Evolutionary conservation across 1,139 yeast species (phyloP).

Genomic region (Taphrina populina): DNA sequence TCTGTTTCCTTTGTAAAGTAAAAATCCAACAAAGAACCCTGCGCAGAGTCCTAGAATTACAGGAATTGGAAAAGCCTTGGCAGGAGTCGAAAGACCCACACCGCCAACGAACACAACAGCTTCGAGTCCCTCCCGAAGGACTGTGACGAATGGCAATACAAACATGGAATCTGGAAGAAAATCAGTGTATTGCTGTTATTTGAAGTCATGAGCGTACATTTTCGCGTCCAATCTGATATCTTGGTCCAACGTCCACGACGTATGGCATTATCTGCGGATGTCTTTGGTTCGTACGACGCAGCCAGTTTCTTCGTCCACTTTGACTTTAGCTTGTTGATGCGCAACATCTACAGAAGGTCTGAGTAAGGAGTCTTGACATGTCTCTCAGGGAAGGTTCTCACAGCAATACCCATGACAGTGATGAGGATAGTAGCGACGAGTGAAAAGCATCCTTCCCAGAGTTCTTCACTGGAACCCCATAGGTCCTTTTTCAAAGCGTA

Average conservation of each 20-base stretch:
- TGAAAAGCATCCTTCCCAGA: slow-evolving; percentile 90
- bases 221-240: slow-evolving; percentile 8
- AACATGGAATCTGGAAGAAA: slow-evolving; percentile 52
- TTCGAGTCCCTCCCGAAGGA: slow-evolving; percentile 83
- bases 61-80: slow-evolving; percentile 78
- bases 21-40: slow-evolving; percentile 65
- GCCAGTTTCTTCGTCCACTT: slow-evolving; percentile 93
- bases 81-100: slow-evolving; percentile 73
- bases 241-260: background rate
- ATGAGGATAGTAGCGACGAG: slow-evolving; percentile 79
- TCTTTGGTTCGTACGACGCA: slow-evolving; percentile 53
- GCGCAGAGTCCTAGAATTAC: slow-evolving; percentile 68
- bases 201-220: background rate
- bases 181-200: background rate
- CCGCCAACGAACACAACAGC: slow-evolving; percentile 88
- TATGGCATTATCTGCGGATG: slow-evolving; percentile 8
- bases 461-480: slow-evolving; percentile 83
- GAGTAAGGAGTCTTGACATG: background rate
- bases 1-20: slow-evolving; percentile 65
- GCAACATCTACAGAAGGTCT: slow-evolving; percentile 55
- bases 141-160: slow-evolving; percentile 72
- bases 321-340: slow-evolving; percentile 84
- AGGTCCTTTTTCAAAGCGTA: slow-evolving; percentile 75
- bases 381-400: background rate
- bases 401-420: slow-evolving; percentile 82